Percentiles rank a stretch among this genome's conserved stretches.
Evolutionary conservation across 78 protist genomes (phyloP).

Genomic region (Anaeramoeba flamelloides): DNA sequence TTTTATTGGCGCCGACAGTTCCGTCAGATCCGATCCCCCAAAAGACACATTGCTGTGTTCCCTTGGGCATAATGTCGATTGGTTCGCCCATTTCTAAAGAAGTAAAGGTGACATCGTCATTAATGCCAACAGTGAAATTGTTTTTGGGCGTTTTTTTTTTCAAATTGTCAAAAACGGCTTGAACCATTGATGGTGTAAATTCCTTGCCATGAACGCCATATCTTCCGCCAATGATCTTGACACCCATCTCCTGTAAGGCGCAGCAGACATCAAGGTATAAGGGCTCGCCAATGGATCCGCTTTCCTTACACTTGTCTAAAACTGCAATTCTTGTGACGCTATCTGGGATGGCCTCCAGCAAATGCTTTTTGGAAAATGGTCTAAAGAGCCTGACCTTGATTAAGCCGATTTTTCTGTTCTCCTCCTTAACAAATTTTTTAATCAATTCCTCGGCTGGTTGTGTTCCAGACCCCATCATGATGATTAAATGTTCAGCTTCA

Average conservation of each 20-base stretch:
- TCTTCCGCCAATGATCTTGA: slow-evolving; percentile 31
- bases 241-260: not conserved
- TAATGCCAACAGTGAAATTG: slow-evolving; percentile 36
- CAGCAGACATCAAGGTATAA: slow-evolving; percentile 36
- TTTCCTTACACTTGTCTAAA: slow-evolving; percentile 40
- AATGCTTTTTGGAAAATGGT: slow-evolving; percentile 24
- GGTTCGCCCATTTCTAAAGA: slow-evolving; percentile 4
- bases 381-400: slow-evolving; percentile 42
- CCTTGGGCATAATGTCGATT: slow-evolving; percentile 27
- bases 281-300: slow-evolving; percentile 38
- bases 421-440: slow-evolving; percentile 11
- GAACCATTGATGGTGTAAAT: slow-evolving; percentile 27
- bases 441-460: slow-evolving; percentile 12
- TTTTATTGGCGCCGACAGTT: slow-evolving; percentile 57
- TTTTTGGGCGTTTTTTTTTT: not conserved
- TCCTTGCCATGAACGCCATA: slow-evolving; percentile 50
- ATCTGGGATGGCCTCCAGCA: slow-evolving; percentile 34
- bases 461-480: slow-evolving; percentile 38
- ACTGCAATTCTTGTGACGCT: slow-evolving; percentile 27
- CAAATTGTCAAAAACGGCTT: slow-evolving; percentile 10
- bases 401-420: slow-evolving; percentile 31
- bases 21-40: slow-evolving; percentile 56
- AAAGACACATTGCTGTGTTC: slow-evolving; percentile 36
- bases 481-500: slow-evolving; percentile 35
- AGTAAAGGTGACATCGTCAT: slow-evolving; percentile 39